These are phyloP conservation scores for Colletotrichum lentis DNA, from an alignment of 2,329 filamentous ascomycete genomes.

Conservation along the genomic window DNA sequence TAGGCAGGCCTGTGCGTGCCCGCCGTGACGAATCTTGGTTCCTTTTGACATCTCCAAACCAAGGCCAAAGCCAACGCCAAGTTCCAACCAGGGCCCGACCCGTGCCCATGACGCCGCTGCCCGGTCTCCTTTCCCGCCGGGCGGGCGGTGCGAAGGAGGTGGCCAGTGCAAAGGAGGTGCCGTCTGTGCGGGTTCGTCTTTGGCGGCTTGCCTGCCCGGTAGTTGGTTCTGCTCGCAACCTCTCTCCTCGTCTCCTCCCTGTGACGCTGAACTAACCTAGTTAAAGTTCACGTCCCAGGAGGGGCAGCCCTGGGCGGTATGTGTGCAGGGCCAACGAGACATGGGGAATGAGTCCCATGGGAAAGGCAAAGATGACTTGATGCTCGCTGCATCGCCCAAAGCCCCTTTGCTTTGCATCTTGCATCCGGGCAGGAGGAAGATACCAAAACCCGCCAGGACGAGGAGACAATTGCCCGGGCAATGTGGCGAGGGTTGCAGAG, in stretches of 20 bases:
- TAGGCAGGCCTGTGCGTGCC: background rate
- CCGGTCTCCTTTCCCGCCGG: conserved; percentile 16
- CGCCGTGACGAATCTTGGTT: conserved; percentile 12
- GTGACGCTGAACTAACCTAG: conserved; percentile 1
- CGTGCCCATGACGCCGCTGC: background rate
- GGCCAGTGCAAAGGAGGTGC: conserved; percentile 23
- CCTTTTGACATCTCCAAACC: background rate
- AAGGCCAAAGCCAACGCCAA: background rate
- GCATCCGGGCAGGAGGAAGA: background rate
- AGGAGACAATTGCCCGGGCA: background rate
- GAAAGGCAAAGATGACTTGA: conserved; percentile 35
- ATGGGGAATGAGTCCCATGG: conserved; percentile 23
- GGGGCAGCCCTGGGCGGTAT: conserved; percentile 21
- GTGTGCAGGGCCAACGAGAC: conserved; percentile 3
- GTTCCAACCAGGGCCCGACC: background rate
- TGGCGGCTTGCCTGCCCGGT: conserved; percentile 35
- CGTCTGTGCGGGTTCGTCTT: conserved; percentile 28
- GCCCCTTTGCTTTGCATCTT: background rate
- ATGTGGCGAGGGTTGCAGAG: background rate
- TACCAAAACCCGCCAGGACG: background rate
- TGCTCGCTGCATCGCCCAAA: background rate
- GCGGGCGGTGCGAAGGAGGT: conserved; percentile 16
- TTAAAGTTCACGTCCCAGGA: conserved; percentile 18
- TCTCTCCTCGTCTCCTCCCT: background rate
- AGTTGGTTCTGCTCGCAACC: background rate